phyloP scores from a whole-genome alignment of 2,329 filamentous ascomycete genomes.

The Trichoderma lentiforme region DNA sequence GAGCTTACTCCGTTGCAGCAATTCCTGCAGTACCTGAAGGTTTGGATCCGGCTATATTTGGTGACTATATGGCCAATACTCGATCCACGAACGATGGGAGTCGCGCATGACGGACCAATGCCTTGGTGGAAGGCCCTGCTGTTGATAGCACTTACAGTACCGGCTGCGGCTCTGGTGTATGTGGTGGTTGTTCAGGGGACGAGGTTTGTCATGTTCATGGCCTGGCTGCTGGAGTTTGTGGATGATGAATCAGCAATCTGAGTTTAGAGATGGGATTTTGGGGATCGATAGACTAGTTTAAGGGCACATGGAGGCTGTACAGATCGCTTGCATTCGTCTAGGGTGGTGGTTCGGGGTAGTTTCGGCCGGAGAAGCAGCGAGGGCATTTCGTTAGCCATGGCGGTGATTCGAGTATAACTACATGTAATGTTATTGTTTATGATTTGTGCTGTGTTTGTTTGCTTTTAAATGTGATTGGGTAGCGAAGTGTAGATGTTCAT shows the following conservation, averaged over 20 bases:
- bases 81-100: conserved; percentile 34
- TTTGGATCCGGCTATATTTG: conserved; percentile 34
- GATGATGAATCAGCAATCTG: background rate
- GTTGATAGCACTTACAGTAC: conserved; percentile 28
- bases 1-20: conserved; percentile 11
- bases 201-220: conserved; percentile 24
- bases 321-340: background rate
- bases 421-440: background rate
- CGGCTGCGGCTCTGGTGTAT: conserved; percentile 26
- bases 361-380: background rate
- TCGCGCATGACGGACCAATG: conserved; percentile 24
- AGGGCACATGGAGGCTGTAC: background rate
- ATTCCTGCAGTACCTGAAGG: background rate
- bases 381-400: background rate
- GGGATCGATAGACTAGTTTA: background rate
- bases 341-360: background rate
- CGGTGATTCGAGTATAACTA: background rate
- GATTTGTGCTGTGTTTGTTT: background rate
- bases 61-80: conserved; percentile 39
- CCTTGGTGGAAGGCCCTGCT: conserved; percentile 26
- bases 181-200: conserved; percentile 28
- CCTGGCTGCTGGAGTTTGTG: conserved; percentile 16
- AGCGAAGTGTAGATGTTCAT: too few relatives aligned
- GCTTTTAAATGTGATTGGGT: background rate
- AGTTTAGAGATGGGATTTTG: background rate